Percentiles rank a stretch among this genome's conserved stretches.
These are phyloP conservation scores for Pseudozyma flocculosa DNA, from an alignment of 1,284 basidiomycete genomes.

Conservation along the genomic window DNA sequence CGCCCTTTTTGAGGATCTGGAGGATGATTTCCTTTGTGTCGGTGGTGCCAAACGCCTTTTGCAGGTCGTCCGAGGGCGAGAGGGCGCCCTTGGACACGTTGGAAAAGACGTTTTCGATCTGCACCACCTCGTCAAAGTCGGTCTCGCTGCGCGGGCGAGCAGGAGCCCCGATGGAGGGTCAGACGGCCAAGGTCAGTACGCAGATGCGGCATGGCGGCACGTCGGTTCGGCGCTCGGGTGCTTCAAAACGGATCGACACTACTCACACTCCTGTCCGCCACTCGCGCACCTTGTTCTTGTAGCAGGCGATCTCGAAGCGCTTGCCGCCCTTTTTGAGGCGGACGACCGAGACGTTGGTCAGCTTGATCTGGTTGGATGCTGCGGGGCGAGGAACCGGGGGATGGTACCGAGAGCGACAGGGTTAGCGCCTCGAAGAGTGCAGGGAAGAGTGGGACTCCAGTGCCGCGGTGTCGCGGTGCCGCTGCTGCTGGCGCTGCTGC, in stretches of 20 bases:
- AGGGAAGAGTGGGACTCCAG: no score
- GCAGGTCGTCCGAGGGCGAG: conserved; percentile 82
- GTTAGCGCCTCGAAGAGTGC: background rate
- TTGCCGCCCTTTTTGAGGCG: conserved; percentile 94
- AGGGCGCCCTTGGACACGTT: conserved; percentile 97
- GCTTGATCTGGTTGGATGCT: conserved; percentile 58
- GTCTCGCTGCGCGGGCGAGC: conserved; percentile 65
- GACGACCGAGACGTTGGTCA: conserved; percentile 95
- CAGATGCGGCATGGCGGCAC: no score
- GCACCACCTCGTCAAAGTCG: conserved; percentile 90
- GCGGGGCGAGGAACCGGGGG: background rate
- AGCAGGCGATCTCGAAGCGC: conserved; percentile 98
- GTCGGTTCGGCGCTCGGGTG: no score
- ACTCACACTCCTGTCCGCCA: conserved; percentile 80
- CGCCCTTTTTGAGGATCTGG: conserved; percentile 91
- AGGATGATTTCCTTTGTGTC: conserved; percentile 74
- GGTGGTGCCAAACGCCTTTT: conserved; percentile 83
- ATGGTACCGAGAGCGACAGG: background rate
- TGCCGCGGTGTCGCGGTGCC: no score
- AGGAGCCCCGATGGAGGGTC: background rate
- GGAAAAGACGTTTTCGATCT: conserved; percentile 91
- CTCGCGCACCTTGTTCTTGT: conserved; percentile 99
- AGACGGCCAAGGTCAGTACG: no score
- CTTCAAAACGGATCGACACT: no score
- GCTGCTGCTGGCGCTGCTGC: no score